phyloP scores from a whole-genome alignment of 805 yeast genomes.

The Schizosaccharomyces lindneri region DNA sequence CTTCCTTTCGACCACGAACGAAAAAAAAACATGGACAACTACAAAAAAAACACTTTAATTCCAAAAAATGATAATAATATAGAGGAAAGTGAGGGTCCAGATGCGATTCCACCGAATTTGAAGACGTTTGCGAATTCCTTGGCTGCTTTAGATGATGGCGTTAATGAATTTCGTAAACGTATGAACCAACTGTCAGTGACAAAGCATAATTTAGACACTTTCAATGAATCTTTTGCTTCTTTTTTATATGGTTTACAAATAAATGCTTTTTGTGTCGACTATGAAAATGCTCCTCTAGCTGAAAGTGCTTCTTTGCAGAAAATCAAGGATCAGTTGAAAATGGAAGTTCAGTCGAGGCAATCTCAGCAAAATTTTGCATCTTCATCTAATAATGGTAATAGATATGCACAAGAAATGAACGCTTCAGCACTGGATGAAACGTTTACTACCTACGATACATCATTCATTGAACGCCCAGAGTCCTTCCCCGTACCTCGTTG shows the following conservation, averaged over 20 bases:
- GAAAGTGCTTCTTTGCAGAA: not conserved
- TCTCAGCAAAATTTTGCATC: not conserved
- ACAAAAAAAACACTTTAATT: not conserved
- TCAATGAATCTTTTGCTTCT: constrained; percentile 59
- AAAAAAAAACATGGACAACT: constrained; percentile 3
- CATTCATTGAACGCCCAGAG: constrained; percentile 1
- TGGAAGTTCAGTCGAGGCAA: not conserved
- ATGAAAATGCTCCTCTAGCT: not conserved
- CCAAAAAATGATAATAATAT: not conserved
- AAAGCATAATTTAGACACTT: constrained; percentile 34
- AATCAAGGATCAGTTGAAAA: not conserved
- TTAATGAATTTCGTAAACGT: constrained; percentile 29
- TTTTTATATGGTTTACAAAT: constrained; percentile 57
- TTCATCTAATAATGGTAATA: not conserved
- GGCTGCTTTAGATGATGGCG: constrained; percentile 9
- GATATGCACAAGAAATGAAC: not conserved
- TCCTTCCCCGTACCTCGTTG: not conserved
- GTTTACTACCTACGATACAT: constrained; percentile 1
- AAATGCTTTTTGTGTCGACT: constrained; percentile 75
- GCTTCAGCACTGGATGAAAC: not conserved
- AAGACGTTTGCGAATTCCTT: not conserved
- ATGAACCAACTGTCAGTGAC: constrained; percentile 30
- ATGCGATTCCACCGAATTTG: not conserved
- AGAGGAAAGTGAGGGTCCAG: not conserved
- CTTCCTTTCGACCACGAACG: constrained; percentile 6